phyloP scores from a whole-genome alignment of 164 flowering plant genomes.

The Umbilicus rupestris region DNA sequence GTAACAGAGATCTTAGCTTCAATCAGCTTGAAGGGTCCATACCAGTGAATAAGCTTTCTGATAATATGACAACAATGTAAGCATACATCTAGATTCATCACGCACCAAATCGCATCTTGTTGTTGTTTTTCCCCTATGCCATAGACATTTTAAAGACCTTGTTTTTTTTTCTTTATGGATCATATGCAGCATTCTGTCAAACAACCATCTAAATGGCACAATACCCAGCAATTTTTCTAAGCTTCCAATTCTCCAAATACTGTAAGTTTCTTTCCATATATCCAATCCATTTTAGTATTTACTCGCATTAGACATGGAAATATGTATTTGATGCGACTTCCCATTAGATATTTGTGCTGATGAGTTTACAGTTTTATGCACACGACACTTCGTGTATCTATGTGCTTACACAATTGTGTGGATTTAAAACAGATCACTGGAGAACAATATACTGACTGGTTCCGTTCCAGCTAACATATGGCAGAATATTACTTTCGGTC shows the following conservation, averaged over 20 bases:
- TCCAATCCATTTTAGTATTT: background rate
- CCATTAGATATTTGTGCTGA: background rate
- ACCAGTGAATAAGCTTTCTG: constrained; percentile 49
- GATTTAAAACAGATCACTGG: constrained; percentile 19
- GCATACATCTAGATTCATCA: constrained; percentile 7
- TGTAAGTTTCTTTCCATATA: constrained; percentile 37
- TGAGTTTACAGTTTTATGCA: background rate
- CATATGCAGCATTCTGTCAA: constrained; percentile 55
- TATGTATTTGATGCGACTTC: background rate
- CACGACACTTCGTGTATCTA: background rate
- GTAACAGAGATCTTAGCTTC: constrained; percentile 71
- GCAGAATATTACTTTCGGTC: constrained; percentile 38
- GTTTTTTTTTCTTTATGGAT: constrained; percentile 1
- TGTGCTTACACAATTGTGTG: background rate
- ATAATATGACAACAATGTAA: constrained; percentile 68
- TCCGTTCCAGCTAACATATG: constrained; percentile 26
- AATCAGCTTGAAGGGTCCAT: constrained; percentile 59
- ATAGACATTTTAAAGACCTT: background rate
- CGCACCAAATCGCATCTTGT: background rate
- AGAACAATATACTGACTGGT: constrained; percentile 21
- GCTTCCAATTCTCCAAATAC: constrained; percentile 56
- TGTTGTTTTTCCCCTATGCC: background rate
- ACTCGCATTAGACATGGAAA: background rate
- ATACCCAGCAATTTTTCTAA: constrained; percentile 54
- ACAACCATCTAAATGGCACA: constrained; percentile 59